Percentiles rank a stretch among this genome's conserved stretches.
These are phyloP conservation scores for Dryadomyces sulphureus DNA, from an alignment of 2,329 filamentous ascomycete genomes.

Conservation along the genomic window DNA sequence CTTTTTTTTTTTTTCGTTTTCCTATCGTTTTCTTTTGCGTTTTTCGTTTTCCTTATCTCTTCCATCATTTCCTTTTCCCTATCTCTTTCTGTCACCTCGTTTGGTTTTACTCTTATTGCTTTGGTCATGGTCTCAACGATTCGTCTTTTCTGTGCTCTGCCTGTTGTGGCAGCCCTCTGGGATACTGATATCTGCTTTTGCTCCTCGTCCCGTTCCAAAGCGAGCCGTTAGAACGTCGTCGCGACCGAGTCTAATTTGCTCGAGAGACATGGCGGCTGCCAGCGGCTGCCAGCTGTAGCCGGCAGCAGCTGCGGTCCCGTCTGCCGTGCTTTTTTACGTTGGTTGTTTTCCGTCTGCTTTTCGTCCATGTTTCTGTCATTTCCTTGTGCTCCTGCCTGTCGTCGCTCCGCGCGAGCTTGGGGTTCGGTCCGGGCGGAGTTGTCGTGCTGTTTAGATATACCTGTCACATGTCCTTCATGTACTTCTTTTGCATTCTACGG, in stretches of 20 bases:
- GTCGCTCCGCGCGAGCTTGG: neutral
- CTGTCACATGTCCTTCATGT: neutral
- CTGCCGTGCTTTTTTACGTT: neutral
- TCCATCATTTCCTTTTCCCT: neutral
- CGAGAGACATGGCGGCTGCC: neutral
- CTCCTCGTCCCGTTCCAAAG: neutral
- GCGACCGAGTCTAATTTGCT: neutral
- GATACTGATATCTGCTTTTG: neutral
- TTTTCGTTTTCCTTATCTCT: neutral
- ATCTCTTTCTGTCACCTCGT: slow-evolving; percentile 9
- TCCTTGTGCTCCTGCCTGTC: neutral
- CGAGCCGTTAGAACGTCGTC: neutral
- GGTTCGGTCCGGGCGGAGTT: slow-evolving; percentile 2
- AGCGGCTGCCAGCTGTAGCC: too few relatives aligned
- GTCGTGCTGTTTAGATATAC: slow-evolving; percentile 5
- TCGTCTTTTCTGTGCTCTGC: neutral
- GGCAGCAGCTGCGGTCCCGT: neutral
- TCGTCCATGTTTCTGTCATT: neutral
- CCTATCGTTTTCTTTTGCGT: neutral
- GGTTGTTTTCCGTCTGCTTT: neutral
- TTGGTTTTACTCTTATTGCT: slow-evolving; percentile 4
- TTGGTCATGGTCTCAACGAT: neutral
- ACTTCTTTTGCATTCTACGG: slow-evolving; percentile 2
- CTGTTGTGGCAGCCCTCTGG: neutral
- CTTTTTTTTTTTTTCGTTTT: neutral